Percentiles rank a stretch among this genome's conserved stretches.
Evolutionary conservation across 1,284 basidiomycete genomes (phyloP).

Genomic region (Volvariella volvacea): DNA sequence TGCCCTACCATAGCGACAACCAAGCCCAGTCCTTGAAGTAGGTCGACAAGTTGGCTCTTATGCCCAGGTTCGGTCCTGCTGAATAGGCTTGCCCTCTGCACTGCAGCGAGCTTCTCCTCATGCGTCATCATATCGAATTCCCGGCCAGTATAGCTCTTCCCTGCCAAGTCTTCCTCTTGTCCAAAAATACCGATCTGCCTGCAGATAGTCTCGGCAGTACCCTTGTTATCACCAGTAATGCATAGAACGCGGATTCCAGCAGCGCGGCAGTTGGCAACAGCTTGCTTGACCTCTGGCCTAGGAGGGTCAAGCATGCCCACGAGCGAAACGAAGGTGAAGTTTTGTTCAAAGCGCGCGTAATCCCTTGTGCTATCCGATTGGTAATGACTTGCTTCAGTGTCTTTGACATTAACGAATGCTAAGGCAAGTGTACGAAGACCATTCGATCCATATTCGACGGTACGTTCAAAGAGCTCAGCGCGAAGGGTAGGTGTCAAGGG

Average conservation of each 20-base stretch:
- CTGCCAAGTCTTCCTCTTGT: constrained; percentile 74
- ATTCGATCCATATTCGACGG: constrained; percentile 67
- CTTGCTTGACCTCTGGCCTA: constrained; percentile 84
- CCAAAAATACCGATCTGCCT: constrained; percentile 92
- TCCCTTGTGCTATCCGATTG: constrained; percentile 72
- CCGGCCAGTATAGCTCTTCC: constrained; percentile 91
- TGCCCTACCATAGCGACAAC: constrained; percentile 98
- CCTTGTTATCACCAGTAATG: constrained; percentile 98
- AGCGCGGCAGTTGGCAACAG: constrained; percentile 85
- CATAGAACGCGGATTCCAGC: constrained; percentile 97
- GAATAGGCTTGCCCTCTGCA: constrained; percentile 85
- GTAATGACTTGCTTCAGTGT: constrained; percentile 77
- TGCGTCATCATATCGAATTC: constrained; percentile 83
- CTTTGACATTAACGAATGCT: constrained; percentile 78
- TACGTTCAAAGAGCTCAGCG: constrained; percentile 57
- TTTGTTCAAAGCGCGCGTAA: constrained; percentile 84
- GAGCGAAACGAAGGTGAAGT: constrained; percentile 90
- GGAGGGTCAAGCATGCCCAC: constrained; percentile 99
- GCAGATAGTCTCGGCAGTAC: constrained; percentile 96
- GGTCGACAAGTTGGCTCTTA: constrained; percentile 92
- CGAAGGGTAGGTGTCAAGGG: constrained; percentile 63
- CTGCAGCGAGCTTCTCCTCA: constrained; percentile 79
- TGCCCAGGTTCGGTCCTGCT: constrained; percentile 93
- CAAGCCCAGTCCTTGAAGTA: constrained; percentile 87
- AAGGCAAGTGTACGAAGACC: constrained; percentile 91